Conservation (phyloP, 345 rosid genomes). For the Gossypioides kirkii region DNA sequence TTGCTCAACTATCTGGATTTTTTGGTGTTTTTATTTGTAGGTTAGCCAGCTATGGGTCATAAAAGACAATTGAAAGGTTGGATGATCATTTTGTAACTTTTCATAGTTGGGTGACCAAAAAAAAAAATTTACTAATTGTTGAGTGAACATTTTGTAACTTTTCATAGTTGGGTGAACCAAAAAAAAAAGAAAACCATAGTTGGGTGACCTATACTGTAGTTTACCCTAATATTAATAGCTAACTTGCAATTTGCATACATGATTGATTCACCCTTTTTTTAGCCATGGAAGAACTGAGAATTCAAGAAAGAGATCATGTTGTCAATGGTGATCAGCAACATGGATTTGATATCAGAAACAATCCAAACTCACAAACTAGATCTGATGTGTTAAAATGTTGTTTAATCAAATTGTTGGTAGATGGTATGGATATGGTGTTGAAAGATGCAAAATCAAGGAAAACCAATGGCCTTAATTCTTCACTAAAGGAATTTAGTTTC, state of each 20-base stretch:
- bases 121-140: no score
- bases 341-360: not conserved
- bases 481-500: not conserved
- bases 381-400: slow-evolving; percentile 13
- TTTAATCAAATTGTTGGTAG: slow-evolving; percentile 16
- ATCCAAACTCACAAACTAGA: not conserved
- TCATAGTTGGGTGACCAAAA: no score
- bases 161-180: no score
- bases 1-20: no score
- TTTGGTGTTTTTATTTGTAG: no score
- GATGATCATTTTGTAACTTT: no score
- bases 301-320: not conserved
- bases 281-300: slow-evolving; percentile 5
- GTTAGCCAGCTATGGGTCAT: no score
- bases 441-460: slow-evolving; percentile 20
- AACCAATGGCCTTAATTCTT: not conserved
- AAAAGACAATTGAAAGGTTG: no score
- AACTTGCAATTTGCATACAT: not conserved
- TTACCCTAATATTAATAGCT: not conserved
- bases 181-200: no score
- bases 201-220: no score
- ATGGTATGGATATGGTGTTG: slow-evolving; percentile 26
- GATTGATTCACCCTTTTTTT: slow-evolving; percentile 1
- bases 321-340: slow-evolving; percentile 1
- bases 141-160: no score